phyloP scores from a whole-genome alignment of 805 yeast species.

The Zygosaccharomyces kombuchaensis region DNA sequence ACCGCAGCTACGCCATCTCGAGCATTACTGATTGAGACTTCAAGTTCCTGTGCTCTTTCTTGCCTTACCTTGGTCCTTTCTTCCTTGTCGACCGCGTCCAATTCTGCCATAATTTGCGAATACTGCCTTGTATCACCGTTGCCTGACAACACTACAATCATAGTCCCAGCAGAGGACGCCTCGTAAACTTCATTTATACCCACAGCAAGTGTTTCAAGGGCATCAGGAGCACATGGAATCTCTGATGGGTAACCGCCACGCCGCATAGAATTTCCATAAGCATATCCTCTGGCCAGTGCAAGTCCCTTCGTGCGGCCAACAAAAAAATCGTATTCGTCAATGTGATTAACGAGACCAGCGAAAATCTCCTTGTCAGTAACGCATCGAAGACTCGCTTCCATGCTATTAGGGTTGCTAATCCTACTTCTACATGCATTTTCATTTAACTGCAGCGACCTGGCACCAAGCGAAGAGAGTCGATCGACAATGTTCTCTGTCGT shows the following conservation, averaged over 20 bases:
- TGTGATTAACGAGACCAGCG: conserved; percentile 37
- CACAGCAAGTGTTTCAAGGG: conserved; percentile 37
- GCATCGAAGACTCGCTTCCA: conserved; percentile 37
- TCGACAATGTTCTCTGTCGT: conserved; percentile 42
- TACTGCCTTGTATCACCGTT: conserved; percentile 52
- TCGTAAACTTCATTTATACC: conserved; percentile 48
- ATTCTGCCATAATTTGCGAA: conserved; percentile 36
- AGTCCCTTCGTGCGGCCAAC: conserved; percentile 57
- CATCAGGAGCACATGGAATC: conserved; percentile 8
- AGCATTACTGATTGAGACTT: conserved; percentile 46
- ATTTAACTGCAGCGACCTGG: conserved; percentile 33
- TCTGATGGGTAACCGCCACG: conserved; percentile 6
- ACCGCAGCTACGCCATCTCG: conserved; percentile 58
- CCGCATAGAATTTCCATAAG: conserved; percentile 25
- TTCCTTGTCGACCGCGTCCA: conserved; percentile 42
- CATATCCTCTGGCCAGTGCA: conserved; percentile 41
- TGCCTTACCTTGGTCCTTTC: conserved; percentile 41
- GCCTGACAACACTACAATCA: conserved; percentile 59
- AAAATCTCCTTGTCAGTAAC: conserved; percentile 55
- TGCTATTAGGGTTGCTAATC: background rate
- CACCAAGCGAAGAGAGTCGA: conserved; percentile 32
- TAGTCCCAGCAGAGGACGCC: conserved; percentile 52
- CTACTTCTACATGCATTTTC: conserved; percentile 32
- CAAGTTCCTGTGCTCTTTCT: conserved; percentile 43
- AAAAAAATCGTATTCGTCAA: conserved; percentile 43